Evolutionary conservation across 352 stramenopile genomes (phyloP).

Genomic region (Globisporangium paroecandrum): DNA sequence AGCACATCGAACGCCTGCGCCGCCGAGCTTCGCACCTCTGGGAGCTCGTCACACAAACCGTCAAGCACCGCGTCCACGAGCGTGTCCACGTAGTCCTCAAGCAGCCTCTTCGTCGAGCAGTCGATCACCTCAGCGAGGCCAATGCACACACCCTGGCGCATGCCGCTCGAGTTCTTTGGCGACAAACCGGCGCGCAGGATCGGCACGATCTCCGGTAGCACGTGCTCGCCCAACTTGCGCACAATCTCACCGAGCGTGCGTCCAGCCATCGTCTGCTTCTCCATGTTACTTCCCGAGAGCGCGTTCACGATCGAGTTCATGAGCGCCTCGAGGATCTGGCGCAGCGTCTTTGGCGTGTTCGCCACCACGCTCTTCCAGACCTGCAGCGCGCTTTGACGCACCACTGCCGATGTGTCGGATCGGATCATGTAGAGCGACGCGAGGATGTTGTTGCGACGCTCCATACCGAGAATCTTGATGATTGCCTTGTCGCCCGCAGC

Average conservation of each 20-base stretch:
- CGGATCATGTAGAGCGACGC: constrained; percentile 98
- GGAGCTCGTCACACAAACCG: constrained; percentile 94
- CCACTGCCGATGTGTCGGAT: constrained; percentile 94
- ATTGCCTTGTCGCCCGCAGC: constrained; percentile 82
- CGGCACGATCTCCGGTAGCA: constrained; percentile 97
- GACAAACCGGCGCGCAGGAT: constrained; percentile 94
- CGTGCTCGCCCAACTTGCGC: constrained; percentile 98
- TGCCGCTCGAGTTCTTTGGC: constrained; percentile 54
- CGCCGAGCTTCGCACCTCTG: constrained; percentile 88
- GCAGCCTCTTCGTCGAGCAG: constrained; percentile 94
- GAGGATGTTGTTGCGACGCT: constrained; percentile 94
- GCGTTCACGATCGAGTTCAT: constrained; percentile 96
- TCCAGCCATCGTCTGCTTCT: constrained; percentile 89
- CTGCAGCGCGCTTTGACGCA: constrained; percentile 96
- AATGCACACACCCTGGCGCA: constrained; percentile 95
- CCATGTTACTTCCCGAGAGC: constrained; percentile 87
- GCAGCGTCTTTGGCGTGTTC: constrained; percentile 96
- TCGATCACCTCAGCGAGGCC: constrained; percentile 98
- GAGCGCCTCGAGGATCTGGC: constrained; percentile 96
- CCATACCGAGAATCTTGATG: constrained; percentile 91
- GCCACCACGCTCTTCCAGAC: constrained; percentile 99
- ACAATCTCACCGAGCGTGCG: constrained; percentile 98
- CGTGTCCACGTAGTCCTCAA: constrained; percentile 96
- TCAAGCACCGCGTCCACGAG: constrained; percentile 97
- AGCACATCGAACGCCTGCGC: constrained; percentile 97